These are phyloP conservation scores for Globisporangium emineosum DNA, from an alignment of 352 stramenopile genomes.

Conservation along the genomic window DNA sequence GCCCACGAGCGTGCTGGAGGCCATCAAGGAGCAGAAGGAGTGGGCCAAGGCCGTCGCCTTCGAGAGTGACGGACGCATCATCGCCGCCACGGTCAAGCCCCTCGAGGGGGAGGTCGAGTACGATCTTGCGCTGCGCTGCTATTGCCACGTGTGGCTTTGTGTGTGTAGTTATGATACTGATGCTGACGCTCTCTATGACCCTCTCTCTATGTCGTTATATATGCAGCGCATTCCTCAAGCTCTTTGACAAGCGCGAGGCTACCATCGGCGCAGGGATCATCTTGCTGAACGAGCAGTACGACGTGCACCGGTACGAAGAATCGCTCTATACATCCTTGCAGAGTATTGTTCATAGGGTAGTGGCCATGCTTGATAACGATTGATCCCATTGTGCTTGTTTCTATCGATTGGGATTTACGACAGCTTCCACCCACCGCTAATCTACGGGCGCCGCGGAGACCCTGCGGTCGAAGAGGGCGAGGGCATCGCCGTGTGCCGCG, in stretches of 20 bases:
- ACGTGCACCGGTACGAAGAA: slow-evolving; percentile 63
- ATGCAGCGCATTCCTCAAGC: slow-evolving; percentile 40
- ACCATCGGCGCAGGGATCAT: slow-evolving; percentile 74
- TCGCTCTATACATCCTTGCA: too few relatives aligned
- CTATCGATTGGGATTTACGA: too few relatives aligned
- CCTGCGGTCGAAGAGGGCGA: slow-evolving; percentile 62
- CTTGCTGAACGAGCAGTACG: slow-evolving; percentile 73
- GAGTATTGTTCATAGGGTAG: too few relatives aligned
- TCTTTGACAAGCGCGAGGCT: slow-evolving; percentile 79
- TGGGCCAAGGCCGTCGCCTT: slow-evolving; percentile 66
- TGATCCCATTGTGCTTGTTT: neutral
- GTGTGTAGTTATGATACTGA: neutral
- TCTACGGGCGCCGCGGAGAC: slow-evolving; percentile 73
- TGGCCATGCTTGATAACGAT: neutral
- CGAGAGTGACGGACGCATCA: slow-evolving; percentile 46
- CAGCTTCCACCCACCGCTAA: slow-evolving; percentile 73
- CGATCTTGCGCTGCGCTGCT: neutral
- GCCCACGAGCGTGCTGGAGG: slow-evolving; percentile 44
- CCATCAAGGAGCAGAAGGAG: slow-evolving; percentile 58
- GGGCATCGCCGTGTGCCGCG: slow-evolving; percentile 65
- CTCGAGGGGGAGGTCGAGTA: slow-evolving; percentile 63
- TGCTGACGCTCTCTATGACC: slow-evolving; percentile 11
- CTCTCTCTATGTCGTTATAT: slow-evolving; percentile 9
- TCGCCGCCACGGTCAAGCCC: slow-evolving; percentile 55
- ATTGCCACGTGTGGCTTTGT: neutral